Base-by-base conservation (phyloP, 768 basidiomycete genomes). In the Asterophora lycoperdoides region DNA sequence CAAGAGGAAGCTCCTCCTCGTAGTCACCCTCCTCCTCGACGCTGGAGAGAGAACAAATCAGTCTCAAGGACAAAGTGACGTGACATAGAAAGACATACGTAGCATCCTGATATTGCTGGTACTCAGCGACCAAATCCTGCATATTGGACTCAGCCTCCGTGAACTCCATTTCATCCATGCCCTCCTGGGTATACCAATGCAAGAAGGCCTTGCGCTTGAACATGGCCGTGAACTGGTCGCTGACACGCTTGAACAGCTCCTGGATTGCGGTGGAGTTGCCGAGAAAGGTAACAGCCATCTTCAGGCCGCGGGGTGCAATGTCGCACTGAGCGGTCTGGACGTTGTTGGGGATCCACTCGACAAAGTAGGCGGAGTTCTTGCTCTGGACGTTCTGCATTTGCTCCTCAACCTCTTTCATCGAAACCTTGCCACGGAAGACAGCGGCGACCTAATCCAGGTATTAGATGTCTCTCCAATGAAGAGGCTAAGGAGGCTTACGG, bases 401-500 rank as follows among this genome's bases (percentile, higher is more conserved):
- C 65, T 98, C 96, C 72, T 99, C 96, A 48, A 99, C 92, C 66
- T 99, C 96, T 73, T 95, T 95, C 94, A 98, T 97, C n/a, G 93
- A 91, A 47, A 98, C 93, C 71, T 94, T 94, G 59, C 96, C 96
- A 71, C 96, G 93, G 93, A 96, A 99, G 60, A 93, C 85, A 56
- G 93, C 93, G 23, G 93, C 93, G 56, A 95, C 83, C 84, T 86
- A 18, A 36, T 11, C 34, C 5, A 2, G 5, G 11, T 9, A 33
- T 20, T 19, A 43, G 41, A 42, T 46, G 1, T 33, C 35, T 39
- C 26, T 37, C 8, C 26, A 8, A 28, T 14, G 6, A 32, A 5
- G 11, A 5, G 48, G 8, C 47, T 43, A 14, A 23, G 37, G 10
- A 34, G 30, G 60, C 80, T 44, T 59, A 86, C 95, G 34, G 96